Evolutionary conservation across 78 protist genomes (phyloP).

Genomic region (Dictyostelium brefeldianum): DNA sequence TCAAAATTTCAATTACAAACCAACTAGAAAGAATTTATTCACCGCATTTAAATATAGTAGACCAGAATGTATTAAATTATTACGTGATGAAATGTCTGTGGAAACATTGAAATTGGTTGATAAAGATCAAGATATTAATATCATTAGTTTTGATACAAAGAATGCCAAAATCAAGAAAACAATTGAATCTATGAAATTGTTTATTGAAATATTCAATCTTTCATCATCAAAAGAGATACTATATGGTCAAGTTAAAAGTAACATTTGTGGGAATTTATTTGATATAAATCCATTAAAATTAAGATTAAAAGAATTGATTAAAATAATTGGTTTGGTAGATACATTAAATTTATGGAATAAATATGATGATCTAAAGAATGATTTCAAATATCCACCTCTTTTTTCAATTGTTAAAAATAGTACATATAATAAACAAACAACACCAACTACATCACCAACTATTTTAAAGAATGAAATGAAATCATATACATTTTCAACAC

Average conservation of each 20-base stretch:
- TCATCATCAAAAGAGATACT: too few relatives aligned
- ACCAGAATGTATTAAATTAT: not conserved
- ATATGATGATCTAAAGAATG: not conserved
- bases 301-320: not conserved
- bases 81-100: too few relatives aligned
- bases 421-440: too few relatives aligned
- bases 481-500: not conserved
- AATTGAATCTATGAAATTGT: not conserved
- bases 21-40: not conserved
- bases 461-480: not conserved
- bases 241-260: too few relatives aligned
- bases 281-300: too few relatives aligned
- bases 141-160: not conserved
- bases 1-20: not conserved
- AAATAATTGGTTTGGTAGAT: not conserved
- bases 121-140: too few relatives aligned
- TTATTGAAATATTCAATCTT: not conserved
- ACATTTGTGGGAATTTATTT: too few relatives aligned
- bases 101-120: too few relatives aligned
- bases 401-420: too few relatives aligned
- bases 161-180: not conserved
- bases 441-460: too few relatives aligned
- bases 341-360: not conserved
- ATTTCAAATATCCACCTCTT: too few relatives aligned
- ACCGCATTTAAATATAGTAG: not conserved